Percentiles rank a stretch among this genome's conserved stretches.
These are phyloP conservation scores for Lachancea kluyveri DNA, from an alignment of 805 yeast genomes.

Conservation along the genomic window DNA sequence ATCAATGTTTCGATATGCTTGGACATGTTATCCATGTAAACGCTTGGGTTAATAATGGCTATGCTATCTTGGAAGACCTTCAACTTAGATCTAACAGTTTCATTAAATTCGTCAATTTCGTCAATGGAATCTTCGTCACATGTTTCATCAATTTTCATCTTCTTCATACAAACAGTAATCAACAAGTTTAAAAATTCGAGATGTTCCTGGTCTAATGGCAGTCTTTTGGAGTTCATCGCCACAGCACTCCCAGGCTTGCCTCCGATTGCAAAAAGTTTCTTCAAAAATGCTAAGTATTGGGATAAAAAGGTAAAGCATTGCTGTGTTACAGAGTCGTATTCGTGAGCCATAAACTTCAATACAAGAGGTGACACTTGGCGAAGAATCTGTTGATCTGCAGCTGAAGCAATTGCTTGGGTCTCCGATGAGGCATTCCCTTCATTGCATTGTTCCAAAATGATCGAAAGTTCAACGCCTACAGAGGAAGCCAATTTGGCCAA, in stretches of 20 bases:
- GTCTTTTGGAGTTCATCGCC: conserved; percentile 30
- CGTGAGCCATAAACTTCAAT: conserved; percentile 66
- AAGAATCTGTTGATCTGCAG: conserved; percentile 45
- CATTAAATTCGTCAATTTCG: conserved; percentile 69
- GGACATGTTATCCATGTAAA: conserved; percentile 56
- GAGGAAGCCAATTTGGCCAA: conserved; percentile 68
- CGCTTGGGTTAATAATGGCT: conserved; percentile 49
- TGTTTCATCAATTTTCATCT: conserved; percentile 77
- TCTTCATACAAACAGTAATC: conserved; percentile 62
- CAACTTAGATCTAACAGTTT: conserved; percentile 61
- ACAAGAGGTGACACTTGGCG: conserved; percentile 63
- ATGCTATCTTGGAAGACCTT: conserved; percentile 82
- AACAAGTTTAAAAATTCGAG: conserved; percentile 54
- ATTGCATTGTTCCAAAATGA: conserved; percentile 53
- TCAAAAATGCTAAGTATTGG: conserved; percentile 64
- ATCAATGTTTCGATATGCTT: conserved; percentile 44
- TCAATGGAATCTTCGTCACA: conserved; percentile 70
- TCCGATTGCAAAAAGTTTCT: conserved; percentile 41
- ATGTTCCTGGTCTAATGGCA: conserved; percentile 32
- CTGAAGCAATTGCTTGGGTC: conserved; percentile 28
- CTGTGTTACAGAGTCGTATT: conserved; percentile 80
- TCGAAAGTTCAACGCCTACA: conserved; percentile 70
- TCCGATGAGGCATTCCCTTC: conserved; percentile 28
- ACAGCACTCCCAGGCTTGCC: conserved; percentile 36
- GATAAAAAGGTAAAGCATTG: conserved; percentile 80